A percentile compares a stretch with the other conserved stretches of the same genome.
phyloP scores from a whole-genome alignment of 2,329 filamentous ascomycete genomes.

The Fusarium brachygibbosum region DNA sequence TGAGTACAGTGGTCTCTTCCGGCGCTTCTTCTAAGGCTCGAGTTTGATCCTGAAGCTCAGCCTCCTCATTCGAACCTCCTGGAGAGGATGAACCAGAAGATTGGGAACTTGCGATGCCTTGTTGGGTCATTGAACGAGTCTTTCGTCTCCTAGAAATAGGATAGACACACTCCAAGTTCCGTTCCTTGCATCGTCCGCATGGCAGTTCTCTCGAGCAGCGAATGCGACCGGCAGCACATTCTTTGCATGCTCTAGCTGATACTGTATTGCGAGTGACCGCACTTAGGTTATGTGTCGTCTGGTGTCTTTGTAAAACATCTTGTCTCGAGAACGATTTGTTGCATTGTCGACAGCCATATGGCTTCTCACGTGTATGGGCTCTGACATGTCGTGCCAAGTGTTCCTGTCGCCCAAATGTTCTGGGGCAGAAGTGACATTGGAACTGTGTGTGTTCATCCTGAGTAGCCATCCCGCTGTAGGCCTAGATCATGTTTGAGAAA shows the following conservation, averaged over 20 bases:
- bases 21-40: neutral
- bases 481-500: neutral
- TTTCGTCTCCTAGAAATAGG: constrained; percentile 14
- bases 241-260: constrained; percentile 29
- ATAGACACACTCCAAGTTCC: constrained; percentile 23
- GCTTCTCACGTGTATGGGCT: constrained; percentile 36
- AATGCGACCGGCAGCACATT: constrained; percentile 31
- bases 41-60: neutral
- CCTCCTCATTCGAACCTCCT: neutral
- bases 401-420: constrained; percentile 28
- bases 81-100: constrained; percentile 1
- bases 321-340: constrained; percentile 34
- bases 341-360: constrained; percentile 27
- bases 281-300: constrained; percentile 14
- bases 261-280: neutral
- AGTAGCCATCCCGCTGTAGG: constrained; percentile 6
- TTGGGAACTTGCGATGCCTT: neutral
- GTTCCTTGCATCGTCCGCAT: constrained; percentile 26
- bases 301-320: constrained; percentile 35
- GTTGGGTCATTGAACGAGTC: constrained; percentile 2
- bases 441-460: constrained; percentile 2
- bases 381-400: constrained; percentile 36
- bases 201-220: constrained; percentile 36
- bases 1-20: neutral
- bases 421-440: constrained; percentile 10